phyloP scores from a whole-genome alignment of 2,329 filamentous ascomycete genomes.

The Stagonosporopsis vannaccii region DNA sequence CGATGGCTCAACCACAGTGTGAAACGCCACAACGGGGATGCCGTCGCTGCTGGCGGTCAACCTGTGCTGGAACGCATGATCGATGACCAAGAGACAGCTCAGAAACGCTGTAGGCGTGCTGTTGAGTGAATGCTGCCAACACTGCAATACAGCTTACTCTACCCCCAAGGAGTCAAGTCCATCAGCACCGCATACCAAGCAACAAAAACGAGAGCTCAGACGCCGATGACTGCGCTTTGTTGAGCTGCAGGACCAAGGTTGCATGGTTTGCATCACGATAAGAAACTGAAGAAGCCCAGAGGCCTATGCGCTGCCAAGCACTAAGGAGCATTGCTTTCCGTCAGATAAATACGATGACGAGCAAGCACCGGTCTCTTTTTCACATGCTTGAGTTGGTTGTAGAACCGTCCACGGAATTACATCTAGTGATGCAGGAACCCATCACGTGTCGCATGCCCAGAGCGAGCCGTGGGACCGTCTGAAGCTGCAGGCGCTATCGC shows the following conservation, averaged over 20 bases:
- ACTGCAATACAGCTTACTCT: neutral
- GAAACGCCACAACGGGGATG: constrained; percentile 11
- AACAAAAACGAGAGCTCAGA: neutral
- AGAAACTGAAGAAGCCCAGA: neutral
- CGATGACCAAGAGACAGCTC: neutral
- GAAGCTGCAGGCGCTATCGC: neutral
- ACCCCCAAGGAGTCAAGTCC: neutral
- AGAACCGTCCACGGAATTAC: neutral
- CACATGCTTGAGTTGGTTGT: neutral
- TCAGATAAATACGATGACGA: neutral
- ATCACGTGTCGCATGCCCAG: constrained; percentile 4
- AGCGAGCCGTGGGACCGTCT: neutral
- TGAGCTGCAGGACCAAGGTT: constrained; percentile 14
- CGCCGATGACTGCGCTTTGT: constrained; percentile 3
- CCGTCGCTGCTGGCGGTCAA: neutral
- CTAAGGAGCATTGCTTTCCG: neutral
- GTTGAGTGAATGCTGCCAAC: neutral
- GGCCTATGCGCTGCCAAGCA: constrained; percentile 13
- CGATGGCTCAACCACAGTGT: constrained; percentile 4
- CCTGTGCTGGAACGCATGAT: neutral
- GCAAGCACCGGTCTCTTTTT: neutral
- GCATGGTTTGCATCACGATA: constrained; percentile 6
- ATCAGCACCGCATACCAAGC: neutral
- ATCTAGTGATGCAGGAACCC: neutral
- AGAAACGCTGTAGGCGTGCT: neutral